Base-by-base conservation (phyloP, 257 asterid genomes). In the Rhazya stricta region DNA sequence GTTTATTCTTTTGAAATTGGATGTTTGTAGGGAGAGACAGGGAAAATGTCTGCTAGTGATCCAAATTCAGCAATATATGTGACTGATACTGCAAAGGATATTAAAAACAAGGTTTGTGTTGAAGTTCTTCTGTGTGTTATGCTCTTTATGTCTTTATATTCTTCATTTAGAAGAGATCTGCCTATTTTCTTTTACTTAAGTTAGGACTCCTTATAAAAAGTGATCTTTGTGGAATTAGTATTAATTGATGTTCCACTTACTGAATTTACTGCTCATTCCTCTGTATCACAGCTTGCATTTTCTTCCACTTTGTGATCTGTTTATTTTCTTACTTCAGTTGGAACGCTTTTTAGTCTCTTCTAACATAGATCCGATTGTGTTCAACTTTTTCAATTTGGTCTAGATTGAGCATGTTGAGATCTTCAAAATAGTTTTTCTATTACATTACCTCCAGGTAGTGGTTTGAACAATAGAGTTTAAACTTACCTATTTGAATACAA, bases 41-140 rank as follows among this genome's bases (percentile, higher is more conserved):
- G 97, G 74, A 93, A 93, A 89, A 93, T 93, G 98, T 85, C 91
- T 11, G 98, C 98, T 68, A 88, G 97, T 79, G 97, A 88, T 85
- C 96, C 98, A 46, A 89, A 80, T 85, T 89, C 98, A 27, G 98
- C 98, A 71, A 93, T 89, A 82, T 93, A 88, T 74, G 98, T 93
- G 72, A 93, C 98, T 3, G 98, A 93, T 81, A 83, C 93, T 41
- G 92, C 88, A 6, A 90, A 91, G 81, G 94, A 93, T 78, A 93
- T 93, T 36, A 91, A 91, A 79, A 87, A 84, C 83, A 93, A 93
- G 98, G 98, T 93, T 67, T 30, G 75, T 37, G 62, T 78, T 15
- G 13, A 46, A 37, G 18, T 67, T 53, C 23, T 42, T 51, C 58
- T 16, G 57, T 11, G 23, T 27, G 1, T 41, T 45, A 69, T 69